Conservation (phyloP, 768 basidiomycete genomes). For the Boletus pseudo-olivaceus region DNA sequence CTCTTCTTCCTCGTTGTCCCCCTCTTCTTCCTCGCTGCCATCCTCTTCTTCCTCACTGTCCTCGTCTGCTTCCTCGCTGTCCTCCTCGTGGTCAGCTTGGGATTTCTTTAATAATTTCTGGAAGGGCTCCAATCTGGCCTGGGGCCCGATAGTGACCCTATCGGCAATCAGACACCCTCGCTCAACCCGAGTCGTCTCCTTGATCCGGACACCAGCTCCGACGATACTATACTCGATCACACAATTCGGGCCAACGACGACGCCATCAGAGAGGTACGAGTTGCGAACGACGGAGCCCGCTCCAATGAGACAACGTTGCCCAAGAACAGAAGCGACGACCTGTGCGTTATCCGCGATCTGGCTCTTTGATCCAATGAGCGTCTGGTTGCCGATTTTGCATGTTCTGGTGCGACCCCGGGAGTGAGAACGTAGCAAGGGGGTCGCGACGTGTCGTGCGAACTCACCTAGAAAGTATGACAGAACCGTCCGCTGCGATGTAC, state of each 20-base stretch:
- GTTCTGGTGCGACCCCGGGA: slow-evolving; percentile 45
- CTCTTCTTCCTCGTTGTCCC: slow-evolving; percentile 29
- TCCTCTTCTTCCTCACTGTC: slow-evolving; percentile 28
- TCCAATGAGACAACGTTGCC: slow-evolving; percentile 71
- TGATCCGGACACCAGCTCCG: slow-evolving; percentile 71
- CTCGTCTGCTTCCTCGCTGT: slow-evolving; percentile 16
- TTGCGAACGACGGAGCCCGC: slow-evolving; percentile 62
- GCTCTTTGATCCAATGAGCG: slow-evolving; percentile 80
- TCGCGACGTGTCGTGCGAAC: slow-evolving; percentile 12
- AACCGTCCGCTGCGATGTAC: slow-evolving; percentile 78
- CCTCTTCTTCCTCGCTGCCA: slow-evolving; percentile 36
- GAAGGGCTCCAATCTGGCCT: slow-evolving; percentile 62
- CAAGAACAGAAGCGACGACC: slow-evolving; percentile 74
- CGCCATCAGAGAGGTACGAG: slow-evolving; percentile 83
- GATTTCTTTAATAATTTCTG: slow-evolving; percentile 64
- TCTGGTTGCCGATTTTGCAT: slow-evolving; percentile 75
- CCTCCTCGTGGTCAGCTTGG: slow-evolving; percentile 29
- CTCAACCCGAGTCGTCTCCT: slow-evolving; percentile 61
- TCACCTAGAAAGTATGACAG: slow-evolving; percentile 81
- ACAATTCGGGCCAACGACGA: slow-evolving; percentile 65
- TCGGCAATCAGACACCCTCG: slow-evolving; percentile 81
- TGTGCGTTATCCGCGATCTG: slow-evolving; percentile 63
- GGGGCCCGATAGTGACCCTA: slow-evolving; percentile 74
- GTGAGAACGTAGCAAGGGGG: neutral
- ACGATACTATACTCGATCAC: slow-evolving; percentile 78